Conservation (phyloP, 257 asterid genomes). For the Pogostemon cablin region DNA sequence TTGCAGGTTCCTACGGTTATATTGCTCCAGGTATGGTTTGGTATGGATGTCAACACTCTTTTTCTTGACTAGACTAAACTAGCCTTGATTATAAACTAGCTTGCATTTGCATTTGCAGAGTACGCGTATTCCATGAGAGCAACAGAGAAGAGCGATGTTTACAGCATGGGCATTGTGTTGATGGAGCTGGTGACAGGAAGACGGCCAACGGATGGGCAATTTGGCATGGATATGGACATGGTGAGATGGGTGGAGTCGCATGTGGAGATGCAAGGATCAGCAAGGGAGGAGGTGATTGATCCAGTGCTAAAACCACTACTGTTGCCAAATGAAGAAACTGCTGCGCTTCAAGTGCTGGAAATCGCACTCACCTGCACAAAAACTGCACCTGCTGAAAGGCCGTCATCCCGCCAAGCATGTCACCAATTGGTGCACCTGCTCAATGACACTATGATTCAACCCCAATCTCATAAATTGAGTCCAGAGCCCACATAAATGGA, state of each 20-base stretch:
- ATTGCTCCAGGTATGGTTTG: constrained; percentile 81
- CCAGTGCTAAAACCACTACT: constrained; percentile 64
- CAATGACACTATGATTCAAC: constrained; percentile 52
- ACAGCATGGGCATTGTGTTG: constrained; percentile 96
- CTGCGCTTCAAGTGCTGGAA: constrained; percentile 67
- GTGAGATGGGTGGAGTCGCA: constrained; percentile 82
- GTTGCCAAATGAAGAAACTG: constrained; percentile 60
- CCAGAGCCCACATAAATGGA: constrained; percentile 40
- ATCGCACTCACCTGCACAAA: constrained; percentile 85
- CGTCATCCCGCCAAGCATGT: constrained; percentile 73
- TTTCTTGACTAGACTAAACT: too few species aligned
- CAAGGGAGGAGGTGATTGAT: constrained; percentile 62
- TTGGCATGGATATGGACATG: constrained; percentile 73
- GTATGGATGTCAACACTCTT: too few species aligned
- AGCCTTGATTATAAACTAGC: too few species aligned
- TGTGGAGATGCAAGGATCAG: constrained; percentile 51
- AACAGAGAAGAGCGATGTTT: constrained; percentile 84
- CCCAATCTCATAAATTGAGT: constrained; percentile 50
- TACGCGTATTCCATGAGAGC: constrained; percentile 87
- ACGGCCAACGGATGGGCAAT: constrained; percentile 81
- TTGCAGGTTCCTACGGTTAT: constrained; percentile 93
- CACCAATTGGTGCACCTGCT: constrained; percentile 55
- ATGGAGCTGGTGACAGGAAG: constrained; percentile 90
- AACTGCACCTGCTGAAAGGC: constrained; percentile 84
- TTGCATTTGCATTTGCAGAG: constrained; percentile 45